Conservation (phyloP, 2,329 filamentous ascomycete genomes). For the Cladosporium sphaerospermum region DNA sequence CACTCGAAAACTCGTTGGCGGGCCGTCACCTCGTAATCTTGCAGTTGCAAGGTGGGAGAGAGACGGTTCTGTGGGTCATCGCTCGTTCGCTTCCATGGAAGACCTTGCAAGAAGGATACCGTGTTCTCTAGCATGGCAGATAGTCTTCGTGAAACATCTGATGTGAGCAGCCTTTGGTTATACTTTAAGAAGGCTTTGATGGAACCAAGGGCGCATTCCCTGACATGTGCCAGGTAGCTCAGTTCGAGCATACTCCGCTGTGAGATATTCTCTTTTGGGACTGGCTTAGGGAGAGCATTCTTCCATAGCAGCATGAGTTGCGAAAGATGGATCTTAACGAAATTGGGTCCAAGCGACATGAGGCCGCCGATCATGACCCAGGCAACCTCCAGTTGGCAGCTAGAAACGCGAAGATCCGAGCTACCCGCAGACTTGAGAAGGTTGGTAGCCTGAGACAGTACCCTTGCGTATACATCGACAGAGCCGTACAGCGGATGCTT, state of each 20-base stretch:
- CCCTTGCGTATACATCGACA: constrained; percentile 87
- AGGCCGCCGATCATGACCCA: constrained; percentile 96
- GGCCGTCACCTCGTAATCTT: constrained; percentile 89
- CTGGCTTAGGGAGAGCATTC: constrained; percentile 87
- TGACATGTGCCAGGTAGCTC: constrained; percentile 87
- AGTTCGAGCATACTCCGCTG: constrained; percentile 80
- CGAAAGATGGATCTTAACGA: constrained; percentile 96
- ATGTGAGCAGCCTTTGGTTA: constrained; percentile 83
- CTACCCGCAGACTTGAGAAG: constrained; percentile 87
- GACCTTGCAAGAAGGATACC: constrained; percentile 74
- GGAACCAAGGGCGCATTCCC: constrained; percentile 87
- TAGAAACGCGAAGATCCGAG: constrained; percentile 82
- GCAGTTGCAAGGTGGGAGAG: constrained; percentile 76
- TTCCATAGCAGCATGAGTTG: constrained; percentile 94
- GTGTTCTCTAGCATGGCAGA: constrained; percentile 94
- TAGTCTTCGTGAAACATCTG: constrained; percentile 89
- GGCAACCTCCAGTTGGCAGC: constrained; percentile 92
- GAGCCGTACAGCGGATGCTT: constrained; percentile 87
- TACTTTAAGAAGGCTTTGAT: constrained; percentile 89
- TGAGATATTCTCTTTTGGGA: constrained; percentile 85
- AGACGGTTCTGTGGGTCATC: constrained; percentile 82
- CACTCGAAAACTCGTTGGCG: constrained; percentile 89
- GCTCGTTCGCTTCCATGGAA: constrained; percentile 75
- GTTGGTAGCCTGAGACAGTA: constrained; percentile 84
- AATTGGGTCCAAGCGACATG: constrained; percentile 94